These are phyloP conservation scores for Acacia crassicarpa DNA, from an alignment of 306 rosid genomes.

Conservation along the genomic window DNA sequence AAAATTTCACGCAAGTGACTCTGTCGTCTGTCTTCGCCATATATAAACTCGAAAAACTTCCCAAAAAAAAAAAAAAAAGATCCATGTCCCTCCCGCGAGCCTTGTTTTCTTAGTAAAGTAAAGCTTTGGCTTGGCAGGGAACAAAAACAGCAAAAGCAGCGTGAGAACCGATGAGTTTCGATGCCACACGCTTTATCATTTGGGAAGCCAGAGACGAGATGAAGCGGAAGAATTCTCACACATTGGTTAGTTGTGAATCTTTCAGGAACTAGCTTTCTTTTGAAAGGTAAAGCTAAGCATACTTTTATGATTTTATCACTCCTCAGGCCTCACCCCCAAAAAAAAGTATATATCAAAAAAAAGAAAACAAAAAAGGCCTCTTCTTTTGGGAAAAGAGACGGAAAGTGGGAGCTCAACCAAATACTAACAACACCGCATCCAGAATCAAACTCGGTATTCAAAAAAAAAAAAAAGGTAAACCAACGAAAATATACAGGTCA, in stretches of 20 bases:
- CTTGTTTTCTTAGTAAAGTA: too few relatives aligned
- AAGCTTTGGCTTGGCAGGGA: too few relatives aligned
- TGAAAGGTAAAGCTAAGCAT: slow-evolving; percentile 15
- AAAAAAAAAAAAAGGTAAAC: neutral
- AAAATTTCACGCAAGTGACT: slow-evolving; percentile 23
- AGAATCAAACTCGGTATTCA: neutral
- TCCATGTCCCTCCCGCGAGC: neutral
- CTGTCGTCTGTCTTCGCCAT: slow-evolving; percentile 19
- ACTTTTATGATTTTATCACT: slow-evolving; percentile 30
- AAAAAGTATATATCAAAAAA: neutral
- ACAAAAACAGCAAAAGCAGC: neutral
- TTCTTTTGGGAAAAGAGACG: slow-evolving; percentile 26
- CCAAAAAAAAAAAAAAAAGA: neutral
- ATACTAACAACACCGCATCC: neutral
- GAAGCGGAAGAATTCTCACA: slow-evolving; percentile 36
- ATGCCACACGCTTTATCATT: slow-evolving; percentile 21
- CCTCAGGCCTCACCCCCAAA: neutral
- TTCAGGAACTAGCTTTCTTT: slow-evolving; percentile 21
- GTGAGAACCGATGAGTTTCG: neutral
- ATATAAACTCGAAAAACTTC: slow-evolving; percentile 1
- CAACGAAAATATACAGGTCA: neutral
- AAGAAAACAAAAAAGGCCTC: slow-evolving; percentile 6
- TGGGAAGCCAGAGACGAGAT: slow-evolving; percentile 18
- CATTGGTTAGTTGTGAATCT: slow-evolving; percentile 4
- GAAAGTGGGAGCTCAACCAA: slow-evolving; percentile 17